A percentile compares a stretch with the other conserved stretches of the same genome.
Evolutionary conservation across 148 eudicot species (phyloP).

Genomic region (Fagopyrum esculentum): DNA sequence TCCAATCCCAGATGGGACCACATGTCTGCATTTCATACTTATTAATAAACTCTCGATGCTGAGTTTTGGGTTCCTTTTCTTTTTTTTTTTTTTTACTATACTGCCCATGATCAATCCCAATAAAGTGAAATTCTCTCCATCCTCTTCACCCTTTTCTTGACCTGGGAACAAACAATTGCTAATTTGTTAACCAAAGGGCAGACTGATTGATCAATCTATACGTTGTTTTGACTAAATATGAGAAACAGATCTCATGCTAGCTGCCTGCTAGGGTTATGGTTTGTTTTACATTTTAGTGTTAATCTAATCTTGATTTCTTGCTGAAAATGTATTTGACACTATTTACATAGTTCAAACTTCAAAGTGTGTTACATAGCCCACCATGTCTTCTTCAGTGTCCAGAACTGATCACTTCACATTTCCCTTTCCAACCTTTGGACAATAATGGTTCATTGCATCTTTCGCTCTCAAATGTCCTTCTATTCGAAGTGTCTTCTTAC

Average conservation of each 20-base stretch:
- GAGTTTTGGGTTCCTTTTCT: slow-evolving; percentile 10
- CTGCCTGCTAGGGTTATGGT: neutral
- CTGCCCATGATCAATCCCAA: slow-evolving; percentile 34
- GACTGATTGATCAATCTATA: slow-evolving; percentile 7
- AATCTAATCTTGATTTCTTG: neutral
- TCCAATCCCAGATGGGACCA: slow-evolving; percentile 20
- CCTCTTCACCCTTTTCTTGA: slow-evolving; percentile 25
- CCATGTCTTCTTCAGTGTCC: slow-evolving; percentile 5
- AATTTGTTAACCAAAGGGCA: neutral
- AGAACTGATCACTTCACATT: slow-evolving; percentile 1
- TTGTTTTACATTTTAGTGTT: neutral
- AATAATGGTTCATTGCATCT: slow-evolving; percentile 22
- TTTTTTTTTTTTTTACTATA: neutral
- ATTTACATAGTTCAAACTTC: slow-evolving; percentile 8
- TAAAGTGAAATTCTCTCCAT: slow-evolving; percentile 16
- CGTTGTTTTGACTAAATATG: neutral
- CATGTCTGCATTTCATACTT: slow-evolving; percentile 13
- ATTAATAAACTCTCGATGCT: slow-evolving; percentile 11
- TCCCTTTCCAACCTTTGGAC: slow-evolving; percentile 17
- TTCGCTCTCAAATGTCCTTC: slow-evolving; percentile 17
- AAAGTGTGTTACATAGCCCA: slow-evolving; percentile 5
- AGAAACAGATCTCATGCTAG: slow-evolving; percentile 1
- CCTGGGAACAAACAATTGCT: slow-evolving; percentile 24
- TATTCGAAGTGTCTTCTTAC: slow-evolving; percentile 15
- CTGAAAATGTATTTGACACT: slow-evolving; percentile 2